A percentile compares a stretch with the other conserved stretches of the same genome.
Evolutionary conservation across 2,329 filamentous ascomycete genomes (phyloP).

Genomic region (Microsporum audouinii): DNA sequence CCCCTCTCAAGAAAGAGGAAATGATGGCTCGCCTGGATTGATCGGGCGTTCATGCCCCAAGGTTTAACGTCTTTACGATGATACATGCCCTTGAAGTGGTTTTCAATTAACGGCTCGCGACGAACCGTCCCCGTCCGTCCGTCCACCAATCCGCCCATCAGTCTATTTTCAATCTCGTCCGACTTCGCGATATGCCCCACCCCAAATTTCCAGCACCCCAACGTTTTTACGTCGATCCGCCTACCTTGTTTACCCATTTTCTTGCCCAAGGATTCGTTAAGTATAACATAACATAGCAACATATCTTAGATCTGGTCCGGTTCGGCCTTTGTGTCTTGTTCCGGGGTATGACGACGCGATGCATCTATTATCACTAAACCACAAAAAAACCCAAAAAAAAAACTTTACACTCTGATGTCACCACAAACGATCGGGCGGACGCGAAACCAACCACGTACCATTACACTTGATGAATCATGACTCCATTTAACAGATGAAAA

Average conservation of each 20-base stretch:
- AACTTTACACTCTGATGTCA: not conserved
- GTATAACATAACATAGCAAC: slow-evolving; percentile 1
- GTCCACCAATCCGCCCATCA: slow-evolving; percentile 12
- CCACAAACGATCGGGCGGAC: not conserved
- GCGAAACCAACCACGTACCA: not conserved
- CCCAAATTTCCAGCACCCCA: not conserved
- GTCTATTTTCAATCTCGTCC: not conserved
- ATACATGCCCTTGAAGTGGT: slow-evolving; percentile 26
- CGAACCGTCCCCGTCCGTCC: slow-evolving; percentile 13
- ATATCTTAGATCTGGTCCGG: slow-evolving; percentile 2
- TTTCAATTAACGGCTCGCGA: slow-evolving; percentile 21
- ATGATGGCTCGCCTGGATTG: slow-evolving; percentile 98
- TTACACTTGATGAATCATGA: slow-evolving; percentile 3
- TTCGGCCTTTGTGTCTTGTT: not conserved
- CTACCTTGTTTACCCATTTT: slow-evolving; percentile 7
- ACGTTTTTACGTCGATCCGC: not conserved
- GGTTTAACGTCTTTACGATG: slow-evolving; percentile 24
- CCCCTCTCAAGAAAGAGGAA: slow-evolving; percentile 79
- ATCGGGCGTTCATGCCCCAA: slow-evolving; percentile 30
- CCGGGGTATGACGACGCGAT: slow-evolving; percentile 2
- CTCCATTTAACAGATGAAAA: slow-evolving; percentile 1
- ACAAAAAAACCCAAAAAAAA: not conserved
- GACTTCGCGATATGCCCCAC: slow-evolving; percentile 1
- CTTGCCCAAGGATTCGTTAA: slow-evolving; percentile 6
- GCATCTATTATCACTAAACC: not conserved